Conservation (phyloP, 2,329 filamentous ascomycete species). For the Meredithiella fracta region DNA sequence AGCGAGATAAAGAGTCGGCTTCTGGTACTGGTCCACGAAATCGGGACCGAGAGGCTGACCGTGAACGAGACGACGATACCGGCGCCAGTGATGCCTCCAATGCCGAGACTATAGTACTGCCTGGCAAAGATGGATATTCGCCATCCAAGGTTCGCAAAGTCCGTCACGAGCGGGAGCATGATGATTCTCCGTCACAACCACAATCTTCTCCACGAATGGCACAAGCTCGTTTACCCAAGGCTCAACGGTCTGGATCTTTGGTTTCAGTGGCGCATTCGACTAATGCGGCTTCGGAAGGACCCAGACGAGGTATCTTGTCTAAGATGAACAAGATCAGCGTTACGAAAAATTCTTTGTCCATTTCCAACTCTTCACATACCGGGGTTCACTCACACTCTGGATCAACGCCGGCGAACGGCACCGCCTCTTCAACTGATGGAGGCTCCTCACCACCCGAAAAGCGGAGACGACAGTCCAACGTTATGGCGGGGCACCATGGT, state of each 20-base stretch:
- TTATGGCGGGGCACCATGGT: slow-evolving; percentile 22
- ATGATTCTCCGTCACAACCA: slow-evolving; percentile 18
- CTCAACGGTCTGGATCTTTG: not conserved
- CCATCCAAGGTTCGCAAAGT: slow-evolving; percentile 47
- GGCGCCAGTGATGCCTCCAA: slow-evolving; percentile 40
- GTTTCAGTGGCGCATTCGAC: not conserved
- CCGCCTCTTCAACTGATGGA: not conserved
- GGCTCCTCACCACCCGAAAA: slow-evolving; percentile 11
- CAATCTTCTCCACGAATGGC: slow-evolving; percentile 1
- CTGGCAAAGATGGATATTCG: slow-evolving; percentile 47
- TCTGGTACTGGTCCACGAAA: not conserved
- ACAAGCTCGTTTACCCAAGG: slow-evolving; percentile 2
- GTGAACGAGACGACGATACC: slow-evolving; percentile 25
- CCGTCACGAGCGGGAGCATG: slow-evolving; percentile 48
- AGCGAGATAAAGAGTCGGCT: not conserved
- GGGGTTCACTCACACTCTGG: not conserved
- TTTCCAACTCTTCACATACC: not conserved
- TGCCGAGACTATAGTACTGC: slow-evolving; percentile 54
- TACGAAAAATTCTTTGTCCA: not conserved
- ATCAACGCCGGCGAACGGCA: not conserved
- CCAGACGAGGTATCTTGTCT: slow-evolving; percentile 6
- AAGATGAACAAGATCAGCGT: slow-evolving; percentile 9
- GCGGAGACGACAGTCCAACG: slow-evolving; percentile 9
- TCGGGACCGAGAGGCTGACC: slow-evolving; percentile 9
- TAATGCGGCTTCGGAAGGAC: slow-evolving; percentile 2